Conservation (phyloP, 73 alveolate species). For the Tetrahymena elliotti region DNA sequence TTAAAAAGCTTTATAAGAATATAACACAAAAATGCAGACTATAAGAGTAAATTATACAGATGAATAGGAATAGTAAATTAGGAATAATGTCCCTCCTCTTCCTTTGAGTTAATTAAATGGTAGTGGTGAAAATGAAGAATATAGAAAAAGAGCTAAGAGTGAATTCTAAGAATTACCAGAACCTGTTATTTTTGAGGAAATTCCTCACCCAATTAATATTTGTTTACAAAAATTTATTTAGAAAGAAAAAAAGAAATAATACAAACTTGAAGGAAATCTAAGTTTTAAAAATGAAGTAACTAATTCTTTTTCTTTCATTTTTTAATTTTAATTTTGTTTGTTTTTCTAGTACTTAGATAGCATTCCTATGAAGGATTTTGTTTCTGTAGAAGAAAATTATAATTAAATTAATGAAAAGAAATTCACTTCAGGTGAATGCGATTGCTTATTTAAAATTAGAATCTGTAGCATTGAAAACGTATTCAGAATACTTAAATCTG, state of each 20-base stretch:
- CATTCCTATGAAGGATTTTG: neutral
- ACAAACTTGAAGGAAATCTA: neutral
- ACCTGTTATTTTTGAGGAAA: neutral
- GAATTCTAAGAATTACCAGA: neutral
- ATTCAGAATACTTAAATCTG: slow-evolving; percentile 21
- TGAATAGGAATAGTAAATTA: neutral
- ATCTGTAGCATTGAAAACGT: slow-evolving; percentile 37
- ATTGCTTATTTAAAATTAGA: slow-evolving; percentile 47
- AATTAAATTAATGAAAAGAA: slow-evolving; percentile 7
- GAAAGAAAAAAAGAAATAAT: neutral
- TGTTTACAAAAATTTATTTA: neutral
- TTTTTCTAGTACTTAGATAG: neutral
- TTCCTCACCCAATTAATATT: neutral
- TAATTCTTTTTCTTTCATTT: neutral
- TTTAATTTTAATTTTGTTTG: neutral
- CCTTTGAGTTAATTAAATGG: neutral
- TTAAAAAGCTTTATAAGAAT: neutral
- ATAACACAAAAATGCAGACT: neutral
- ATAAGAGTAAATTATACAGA: neutral
- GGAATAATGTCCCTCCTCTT: neutral
- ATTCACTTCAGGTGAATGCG: slow-evolving; percentile 49
- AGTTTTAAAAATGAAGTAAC: neutral
- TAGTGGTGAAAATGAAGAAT: neutral
- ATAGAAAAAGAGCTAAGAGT: neutral
- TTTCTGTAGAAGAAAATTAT: neutral